phyloP scores from a whole-genome alignment of 345 rosid species.

The Mercurialis annua region DNA sequence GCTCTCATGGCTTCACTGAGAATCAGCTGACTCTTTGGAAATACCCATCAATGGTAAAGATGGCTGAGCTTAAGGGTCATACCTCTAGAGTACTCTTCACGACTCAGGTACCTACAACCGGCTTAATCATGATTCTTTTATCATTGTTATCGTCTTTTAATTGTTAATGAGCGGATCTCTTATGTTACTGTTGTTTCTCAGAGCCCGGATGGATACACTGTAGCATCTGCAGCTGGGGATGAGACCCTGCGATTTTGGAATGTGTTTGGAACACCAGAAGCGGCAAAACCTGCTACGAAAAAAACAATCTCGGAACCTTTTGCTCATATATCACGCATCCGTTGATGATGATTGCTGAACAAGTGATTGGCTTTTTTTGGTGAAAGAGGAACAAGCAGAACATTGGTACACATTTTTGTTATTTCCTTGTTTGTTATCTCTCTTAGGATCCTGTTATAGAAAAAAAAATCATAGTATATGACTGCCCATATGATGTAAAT shows the following conservation, averaged over 20 bases:
- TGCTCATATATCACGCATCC: constrained; percentile 6
- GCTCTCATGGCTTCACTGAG: constrained; percentile 46
- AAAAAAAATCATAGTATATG: not conserved
- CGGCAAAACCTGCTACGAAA: constrained; percentile 45
- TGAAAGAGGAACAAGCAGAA: not conserved
- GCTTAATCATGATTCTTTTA: not conserved
- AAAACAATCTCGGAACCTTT: constrained; percentile 6
- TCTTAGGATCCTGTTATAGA: not conserved
- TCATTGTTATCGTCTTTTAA: not conserved
- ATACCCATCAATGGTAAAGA: constrained; percentile 50
- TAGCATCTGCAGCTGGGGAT: constrained; percentile 68
- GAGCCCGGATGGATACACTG: constrained; percentile 66
- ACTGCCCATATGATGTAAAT: not conserved
- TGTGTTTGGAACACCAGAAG: constrained; percentile 57
- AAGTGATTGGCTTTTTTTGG: not conserved
- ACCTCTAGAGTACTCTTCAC: constrained; percentile 42
- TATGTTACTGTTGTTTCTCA: constrained; percentile 5
- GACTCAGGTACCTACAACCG: constrained; percentile 27
- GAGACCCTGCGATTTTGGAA: constrained; percentile 62
- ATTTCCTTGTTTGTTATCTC: not conserved
- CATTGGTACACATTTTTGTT: not conserved
- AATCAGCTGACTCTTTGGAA: constrained; percentile 48
- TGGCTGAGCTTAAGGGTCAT: constrained; percentile 42
- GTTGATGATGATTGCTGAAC: not conserved
- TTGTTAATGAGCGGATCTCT: not conserved